phyloP scores from a whole-genome alignment of 2,329 filamentous ascomycete genomes.

The Xylariales sp. region DNA sequence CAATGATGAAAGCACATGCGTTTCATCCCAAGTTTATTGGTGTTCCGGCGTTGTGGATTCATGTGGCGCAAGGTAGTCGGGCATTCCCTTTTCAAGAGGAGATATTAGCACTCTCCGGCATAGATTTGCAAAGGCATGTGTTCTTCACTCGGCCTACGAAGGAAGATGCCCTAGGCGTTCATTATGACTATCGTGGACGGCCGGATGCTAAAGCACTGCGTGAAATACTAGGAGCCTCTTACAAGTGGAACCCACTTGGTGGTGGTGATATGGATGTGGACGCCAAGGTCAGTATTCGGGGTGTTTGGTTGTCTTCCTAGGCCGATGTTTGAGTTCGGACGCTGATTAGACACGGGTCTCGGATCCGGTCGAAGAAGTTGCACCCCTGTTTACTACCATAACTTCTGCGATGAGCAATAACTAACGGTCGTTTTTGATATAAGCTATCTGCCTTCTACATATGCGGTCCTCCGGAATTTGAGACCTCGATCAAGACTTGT shows the following conservation, averaged over 20 bases:
- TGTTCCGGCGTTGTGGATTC: constrained; percentile 17
- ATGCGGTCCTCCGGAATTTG: constrained; percentile 17
- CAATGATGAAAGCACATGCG: constrained; percentile 22
- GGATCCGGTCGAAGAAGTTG: too few species aligned
- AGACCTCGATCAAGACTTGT: constrained; percentile 9
- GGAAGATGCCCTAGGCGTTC: constrained; percentile 10
- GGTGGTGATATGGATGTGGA: constrained; percentile 11
- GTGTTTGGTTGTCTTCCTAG: too few species aligned
- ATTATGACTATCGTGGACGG: constrained; percentile 15
- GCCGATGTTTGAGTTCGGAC: too few species aligned
- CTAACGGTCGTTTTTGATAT: too few species aligned
- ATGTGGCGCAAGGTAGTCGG: constrained; percentile 13
- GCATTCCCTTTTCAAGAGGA: constrained; percentile 13
- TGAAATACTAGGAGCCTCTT: constrained; percentile 12
- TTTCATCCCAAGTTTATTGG: constrained; percentile 13
- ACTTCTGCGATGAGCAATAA: too few species aligned
- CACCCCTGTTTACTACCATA: too few species aligned
- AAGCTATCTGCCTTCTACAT: constrained; percentile 14
- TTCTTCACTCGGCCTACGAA: constrained; percentile 17
- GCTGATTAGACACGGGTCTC: too few species aligned
- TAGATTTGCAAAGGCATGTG: constrained; percentile 12
- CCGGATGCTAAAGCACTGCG: constrained; percentile 12
- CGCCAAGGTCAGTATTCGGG: too few species aligned
- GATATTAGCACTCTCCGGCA: constrained; percentile 10
- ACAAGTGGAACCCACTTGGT: constrained; percentile 15